Evolutionary conservation across 2,329 filamentous ascomycete species (phyloP).

Genomic region (Ceratocystiopsis minuta): DNA sequence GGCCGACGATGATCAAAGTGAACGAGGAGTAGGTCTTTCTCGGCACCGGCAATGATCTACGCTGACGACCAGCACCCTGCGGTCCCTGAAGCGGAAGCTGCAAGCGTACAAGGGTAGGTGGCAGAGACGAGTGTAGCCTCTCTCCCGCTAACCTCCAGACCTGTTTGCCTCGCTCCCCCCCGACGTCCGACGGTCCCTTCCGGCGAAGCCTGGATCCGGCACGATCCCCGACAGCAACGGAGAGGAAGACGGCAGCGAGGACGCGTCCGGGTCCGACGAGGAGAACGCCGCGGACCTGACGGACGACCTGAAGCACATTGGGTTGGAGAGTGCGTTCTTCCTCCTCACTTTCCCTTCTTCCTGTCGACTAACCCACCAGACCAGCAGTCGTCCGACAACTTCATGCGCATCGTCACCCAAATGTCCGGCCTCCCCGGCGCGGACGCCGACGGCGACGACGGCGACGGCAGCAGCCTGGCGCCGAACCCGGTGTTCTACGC

Average conservation of each 20-base stretch:
- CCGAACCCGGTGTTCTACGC: slow-evolving; percentile 18
- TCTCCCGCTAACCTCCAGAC: too few relatives aligned
- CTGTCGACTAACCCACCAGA: slow-evolving; percentile 7
- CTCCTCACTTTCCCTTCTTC: neutral
- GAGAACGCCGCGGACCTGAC: slow-evolving; percentile 1
- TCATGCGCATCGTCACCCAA: slow-evolving; percentile 19
- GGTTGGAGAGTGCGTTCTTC: slow-evolving; percentile 11
- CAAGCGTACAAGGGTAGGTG: slow-evolving; percentile 5
- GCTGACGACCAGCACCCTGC: slow-evolving; percentile 4
- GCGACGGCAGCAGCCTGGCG: slow-evolving; percentile 17
- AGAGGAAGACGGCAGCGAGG: neutral
- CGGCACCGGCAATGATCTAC: too few relatives aligned
- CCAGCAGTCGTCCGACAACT: slow-evolving; percentile 20
- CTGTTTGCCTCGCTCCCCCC: slow-evolving; percentile 3
- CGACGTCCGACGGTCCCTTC: neutral
- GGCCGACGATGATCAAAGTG: slow-evolving; percentile 7
- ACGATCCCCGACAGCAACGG: neutral
- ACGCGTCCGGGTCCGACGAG: neutral
- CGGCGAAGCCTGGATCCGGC: neutral
- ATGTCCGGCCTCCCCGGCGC: slow-evolving; percentile 12
- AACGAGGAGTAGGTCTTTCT: slow-evolving; percentile 7
- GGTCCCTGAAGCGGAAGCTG: slow-evolving; percentile 5
- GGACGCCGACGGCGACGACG: slow-evolving; percentile 1
- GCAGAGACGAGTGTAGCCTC: too few relatives aligned
- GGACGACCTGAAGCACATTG: slow-evolving; percentile 8